A percentile compares a stretch with the other conserved stretches of the same genome.
Evolutionary conservation across 257 asterid genomes (phyloP).

Genomic region (Solanum etuberosum): DNA sequence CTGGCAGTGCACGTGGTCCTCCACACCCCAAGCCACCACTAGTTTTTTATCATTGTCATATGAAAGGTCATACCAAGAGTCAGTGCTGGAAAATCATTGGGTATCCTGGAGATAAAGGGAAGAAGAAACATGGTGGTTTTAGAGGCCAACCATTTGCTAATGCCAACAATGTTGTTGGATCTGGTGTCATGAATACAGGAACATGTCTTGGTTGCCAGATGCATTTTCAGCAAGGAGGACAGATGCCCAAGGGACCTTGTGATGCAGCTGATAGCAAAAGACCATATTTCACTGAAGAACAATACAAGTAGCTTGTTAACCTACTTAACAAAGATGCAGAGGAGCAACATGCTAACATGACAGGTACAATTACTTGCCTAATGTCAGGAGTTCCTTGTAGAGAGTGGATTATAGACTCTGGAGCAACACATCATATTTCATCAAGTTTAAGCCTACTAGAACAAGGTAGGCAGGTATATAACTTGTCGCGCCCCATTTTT

Average conservation of each 20-base stretch:
- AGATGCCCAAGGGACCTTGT: background rate
- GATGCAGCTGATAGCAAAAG: background rate
- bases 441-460: background rate
- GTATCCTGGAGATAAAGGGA: background rate
- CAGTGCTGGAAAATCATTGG: background rate
- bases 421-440: background rate
- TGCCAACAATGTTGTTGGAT: background rate
- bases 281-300: background rate
- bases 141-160: background rate
- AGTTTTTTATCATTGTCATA: background rate
- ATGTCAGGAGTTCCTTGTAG: background rate
- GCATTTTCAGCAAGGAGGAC: background rate
- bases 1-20: background rate
- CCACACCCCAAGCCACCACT: background rate
- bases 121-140: background rate
- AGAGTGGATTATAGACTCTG: background rate
- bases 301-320: background rate
- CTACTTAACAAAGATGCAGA: background rate
- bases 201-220: background rate
- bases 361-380: background rate
- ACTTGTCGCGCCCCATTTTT: no score
- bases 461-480: background rate
- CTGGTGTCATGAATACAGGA: background rate
- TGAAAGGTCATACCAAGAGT: background rate
- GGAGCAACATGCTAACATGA: background rate